Base-by-base conservation (phyloP, 1,284 basidiomycete genomes). In the Vanrija humicola region DNA sequence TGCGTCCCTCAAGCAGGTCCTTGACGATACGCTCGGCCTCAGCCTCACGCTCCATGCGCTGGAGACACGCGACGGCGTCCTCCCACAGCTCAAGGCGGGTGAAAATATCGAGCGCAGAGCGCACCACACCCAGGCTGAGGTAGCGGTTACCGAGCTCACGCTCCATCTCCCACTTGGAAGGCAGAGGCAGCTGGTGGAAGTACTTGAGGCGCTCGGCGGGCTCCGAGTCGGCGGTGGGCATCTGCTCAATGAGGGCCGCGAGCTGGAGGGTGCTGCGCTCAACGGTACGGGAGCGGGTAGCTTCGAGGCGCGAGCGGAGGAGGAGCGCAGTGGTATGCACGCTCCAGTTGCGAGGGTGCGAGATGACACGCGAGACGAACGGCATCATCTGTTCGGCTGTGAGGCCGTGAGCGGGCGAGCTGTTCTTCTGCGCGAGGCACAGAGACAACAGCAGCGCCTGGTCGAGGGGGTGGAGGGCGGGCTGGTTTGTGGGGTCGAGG, bases 31-130 rank as follows among this genome's bases (percentile, higher is more conserved):
- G 72, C 58, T 90, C 81, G 1, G 86, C 94, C 67, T 84, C 85
- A 54, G 88, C 88, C 12, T 82, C 83, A 55, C 83, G 79, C 63
- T 94, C 93, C 76, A 94, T 82, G 25, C 84, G 80, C 59, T 86
- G 84, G 79, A 87, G 88, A 73, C 93, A 96, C 59, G 83, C 81
- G 25, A 91, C 90, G 8, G 88, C 92, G 61, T 96, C 89, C 77
- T 95, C 93, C 92, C 92, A 97, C 90, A 96, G 92, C 77, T 97
- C 91, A 55, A 95, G 79, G 44, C 89, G 82, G 73, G 90, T 88
- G 71, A 92, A 97, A 55, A 96, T 92, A 72, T 89, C 91, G 48
- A 96, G 78, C 1, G 93, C 91, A 3, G 88, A 90, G 64, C 86
- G 86, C 55, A 88, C 81, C 54, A 94, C 90, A 19, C 94, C 94